Base-by-base conservation (phyloP, 441 rosid genomes). In the Kokia cookei region DNA sequence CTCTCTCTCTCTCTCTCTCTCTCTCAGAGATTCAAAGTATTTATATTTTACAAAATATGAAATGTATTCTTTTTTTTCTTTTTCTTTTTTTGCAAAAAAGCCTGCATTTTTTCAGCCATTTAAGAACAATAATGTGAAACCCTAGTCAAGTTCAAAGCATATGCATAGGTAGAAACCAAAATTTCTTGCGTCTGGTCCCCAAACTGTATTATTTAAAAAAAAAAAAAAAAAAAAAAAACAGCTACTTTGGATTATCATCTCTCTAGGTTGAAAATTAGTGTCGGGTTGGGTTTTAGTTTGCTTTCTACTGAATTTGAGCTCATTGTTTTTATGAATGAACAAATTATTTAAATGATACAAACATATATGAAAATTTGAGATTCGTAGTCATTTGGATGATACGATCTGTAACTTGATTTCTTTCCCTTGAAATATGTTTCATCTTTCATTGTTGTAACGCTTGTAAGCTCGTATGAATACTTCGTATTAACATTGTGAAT, bases 171-270 rank as follows among this genome's bases (percentile, higher is more conserved):
- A 40, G 75, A 63, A 69, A 35, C 65, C 65, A 37, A 22, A 60
- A 2, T 22, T 6, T 59, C 4, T 47, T 29, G 8, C 24, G 29
- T 58, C 13, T 50, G 81, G 76, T 71, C 82, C 82, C 78, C 82
- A 54, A 50, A 75, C 48, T 65, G 69, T 59, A 64, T 3, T 27
- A 47, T 67, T 35, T 14, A 54, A 8, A 50, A 51, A 55, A 55
- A 55, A 19, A 51, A 47, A 50, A 54, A 54, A 54, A 19, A 54
- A 19, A 51, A 15, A 54, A 54, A 19, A 22, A 10, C 60, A 10
- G 14, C 13, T 55, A 55, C 24, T 55, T 19, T 10, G 29, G 60
- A 55, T 22, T 13, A 22, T 9, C 60, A 22, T 55, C 9, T 19
- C 26, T 17, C 59, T 54, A 54, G 19, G 26, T 7, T 32, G 37